Percentiles rank a stretch among this genome's conserved stretches.
These are phyloP conservation scores for Trichophyton mentagrophytes DNA, from an alignment of 2,329 filamentous ascomycete genomes.

Conservation along the genomic window DNA sequence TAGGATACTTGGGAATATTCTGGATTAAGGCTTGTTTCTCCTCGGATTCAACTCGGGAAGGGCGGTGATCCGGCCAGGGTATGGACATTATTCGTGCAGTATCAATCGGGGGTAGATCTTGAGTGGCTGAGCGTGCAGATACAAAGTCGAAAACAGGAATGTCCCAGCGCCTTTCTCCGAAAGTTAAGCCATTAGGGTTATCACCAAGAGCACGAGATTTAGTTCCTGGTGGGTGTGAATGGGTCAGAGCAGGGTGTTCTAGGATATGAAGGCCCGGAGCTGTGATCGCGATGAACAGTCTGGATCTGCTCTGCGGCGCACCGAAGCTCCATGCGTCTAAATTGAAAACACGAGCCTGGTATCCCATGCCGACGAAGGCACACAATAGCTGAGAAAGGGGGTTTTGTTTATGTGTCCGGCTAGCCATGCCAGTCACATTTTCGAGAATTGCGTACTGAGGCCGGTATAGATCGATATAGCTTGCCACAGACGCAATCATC, in stretches of 20 bases:
- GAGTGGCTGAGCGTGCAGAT: slow-evolving; percentile 41
- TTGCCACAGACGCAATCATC: slow-evolving; percentile 61
- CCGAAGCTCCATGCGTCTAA: slow-evolving; percentile 59
- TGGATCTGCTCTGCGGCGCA: slow-evolving; percentile 50
- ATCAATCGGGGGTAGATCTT: slow-evolving; percentile 50
- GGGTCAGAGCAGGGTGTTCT: slow-evolving; percentile 45
- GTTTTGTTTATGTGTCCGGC: slow-evolving; percentile 40
- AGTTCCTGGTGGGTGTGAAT: slow-evolving; percentile 42
- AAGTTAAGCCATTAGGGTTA: slow-evolving; percentile 47
- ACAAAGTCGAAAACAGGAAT: slow-evolving; percentile 46
- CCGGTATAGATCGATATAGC: slow-evolving; percentile 60
- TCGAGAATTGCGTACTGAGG: slow-evolving; percentile 66
- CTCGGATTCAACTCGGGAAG: slow-evolving; percentile 31
- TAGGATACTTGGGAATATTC: slow-evolving; percentile 45
- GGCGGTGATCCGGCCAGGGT: slow-evolving; percentile 54
- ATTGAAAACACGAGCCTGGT: slow-evolving; percentile 56
- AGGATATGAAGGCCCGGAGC: slow-evolving; percentile 52
- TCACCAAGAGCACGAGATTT: slow-evolving; percentile 39
- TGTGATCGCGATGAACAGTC: slow-evolving; percentile 60
- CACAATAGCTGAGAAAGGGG: slow-evolving; percentile 63
- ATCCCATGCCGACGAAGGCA: slow-evolving; percentile 61
- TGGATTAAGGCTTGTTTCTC: slow-evolving; percentile 37
- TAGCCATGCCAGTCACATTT: slow-evolving; percentile 59
- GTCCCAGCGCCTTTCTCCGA: slow-evolving; percentile 40
- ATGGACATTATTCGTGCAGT: slow-evolving; percentile 52